phyloP scores from a whole-genome alignment of 108 stramenopile genomes.

The Hondaea fermentalgiana region DNA sequence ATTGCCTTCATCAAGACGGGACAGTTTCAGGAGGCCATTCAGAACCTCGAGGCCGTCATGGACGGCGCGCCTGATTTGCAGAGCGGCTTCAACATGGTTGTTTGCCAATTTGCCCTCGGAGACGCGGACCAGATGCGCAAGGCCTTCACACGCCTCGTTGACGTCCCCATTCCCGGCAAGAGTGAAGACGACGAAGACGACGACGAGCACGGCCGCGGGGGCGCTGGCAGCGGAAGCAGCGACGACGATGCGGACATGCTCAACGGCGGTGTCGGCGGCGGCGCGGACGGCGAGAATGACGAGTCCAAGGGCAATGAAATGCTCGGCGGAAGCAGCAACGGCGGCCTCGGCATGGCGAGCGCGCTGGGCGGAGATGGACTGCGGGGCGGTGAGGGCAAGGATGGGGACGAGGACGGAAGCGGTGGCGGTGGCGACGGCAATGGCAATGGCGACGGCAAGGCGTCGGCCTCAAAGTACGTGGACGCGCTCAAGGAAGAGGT shows the following conservation, averaged over 20 bases:
- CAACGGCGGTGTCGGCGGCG: constrained; percentile 28
- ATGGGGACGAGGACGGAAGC: not conserved
- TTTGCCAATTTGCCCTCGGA: constrained; percentile 73
- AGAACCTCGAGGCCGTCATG: constrained; percentile 66
- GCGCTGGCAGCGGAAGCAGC: constrained; percentile 29
- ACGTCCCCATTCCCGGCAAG: constrained; percentile 40
- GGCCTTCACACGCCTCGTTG: constrained; percentile 51
- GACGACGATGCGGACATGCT: constrained; percentile 31
- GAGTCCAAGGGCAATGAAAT: not conserved
- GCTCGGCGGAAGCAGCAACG: too few species aligned
- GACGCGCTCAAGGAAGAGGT: constrained; percentile 1
- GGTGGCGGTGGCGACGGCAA: not conserved
- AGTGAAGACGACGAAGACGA: not conserved
- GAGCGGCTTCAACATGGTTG: constrained; percentile 69
- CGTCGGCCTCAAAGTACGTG: not conserved
- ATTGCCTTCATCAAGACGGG: constrained; percentile 67
- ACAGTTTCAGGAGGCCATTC: constrained; percentile 67
- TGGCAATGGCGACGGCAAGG: not conserved
- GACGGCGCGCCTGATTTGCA: constrained; percentile 55
- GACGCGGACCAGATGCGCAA: constrained; percentile 59
- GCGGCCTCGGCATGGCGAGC: too few species aligned
- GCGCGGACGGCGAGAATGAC: constrained; percentile 25
- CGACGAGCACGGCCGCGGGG: constrained; percentile 31
- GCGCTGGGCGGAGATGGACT: too few species aligned
- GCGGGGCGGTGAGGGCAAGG: not conserved